Percentiles rank a stretch among this genome's conserved stretches.
phyloP scores from a whole-genome alignment of 2,329 filamentous ascomycete genomes.

The Clarireedia paspali region DNA sequence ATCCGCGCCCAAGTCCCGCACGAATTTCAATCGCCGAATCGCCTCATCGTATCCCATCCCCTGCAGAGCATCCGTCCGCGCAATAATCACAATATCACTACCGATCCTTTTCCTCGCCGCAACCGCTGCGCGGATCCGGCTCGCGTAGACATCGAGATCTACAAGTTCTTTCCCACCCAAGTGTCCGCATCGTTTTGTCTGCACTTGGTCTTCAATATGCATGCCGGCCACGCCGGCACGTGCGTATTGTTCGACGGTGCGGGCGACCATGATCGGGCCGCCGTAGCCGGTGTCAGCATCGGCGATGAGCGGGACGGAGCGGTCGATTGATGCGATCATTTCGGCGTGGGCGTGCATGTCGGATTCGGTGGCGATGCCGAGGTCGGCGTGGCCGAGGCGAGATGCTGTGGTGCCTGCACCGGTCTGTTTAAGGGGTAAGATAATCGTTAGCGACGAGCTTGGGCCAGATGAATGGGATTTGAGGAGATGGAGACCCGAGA shows the following conservation, averaged over 20 bases:
- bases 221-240: constrained; percentile 46
- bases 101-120: constrained; percentile 39
- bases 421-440: constrained; percentile 30
- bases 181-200: constrained; percentile 59
- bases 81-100: constrained; percentile 51
- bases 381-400: constrained; percentile 40
- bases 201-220: constrained; percentile 57
- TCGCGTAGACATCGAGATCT: constrained; percentile 30
- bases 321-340: constrained; percentile 44
- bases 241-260: constrained; percentile 29
- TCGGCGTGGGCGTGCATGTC: constrained; percentile 46
- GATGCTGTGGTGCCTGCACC: constrained; percentile 43
- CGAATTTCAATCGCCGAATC: constrained; percentile 41
- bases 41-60: constrained; percentile 49
- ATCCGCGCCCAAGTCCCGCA: constrained; percentile 48
- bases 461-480: not conserved
- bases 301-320: constrained; percentile 39
- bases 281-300: constrained; percentile 48
- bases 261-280: constrained; percentile 37
- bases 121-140: constrained; percentile 47
- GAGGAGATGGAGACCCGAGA: not conserved
- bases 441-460: not conserved
- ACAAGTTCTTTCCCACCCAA: constrained; percentile 52
- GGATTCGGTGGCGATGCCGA: constrained; percentile 42
- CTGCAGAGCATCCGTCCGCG: constrained; percentile 54